Percentiles rank a stretch among this genome's conserved stretches.
Conservation (phyloP, 768 basidiomycete species). For the Rhodotorula paludigena region DNA sequence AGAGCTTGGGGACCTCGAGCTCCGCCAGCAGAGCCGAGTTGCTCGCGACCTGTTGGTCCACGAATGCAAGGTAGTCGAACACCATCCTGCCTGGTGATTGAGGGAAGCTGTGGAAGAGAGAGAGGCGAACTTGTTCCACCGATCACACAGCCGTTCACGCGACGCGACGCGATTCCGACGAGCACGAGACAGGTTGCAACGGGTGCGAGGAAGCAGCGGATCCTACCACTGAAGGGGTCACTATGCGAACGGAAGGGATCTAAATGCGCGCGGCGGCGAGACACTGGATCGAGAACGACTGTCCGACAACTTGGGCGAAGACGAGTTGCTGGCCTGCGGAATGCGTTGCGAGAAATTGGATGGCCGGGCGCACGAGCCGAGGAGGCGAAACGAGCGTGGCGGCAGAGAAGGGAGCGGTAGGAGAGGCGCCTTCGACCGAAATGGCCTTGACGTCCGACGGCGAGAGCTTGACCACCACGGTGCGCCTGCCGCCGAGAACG, state of each 20-base stretch:
- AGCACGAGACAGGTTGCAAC: too few relatives aligned
- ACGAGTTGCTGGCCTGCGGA: neutral
- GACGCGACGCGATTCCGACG: too few relatives aligned
- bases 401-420: slow-evolving; percentile 3
- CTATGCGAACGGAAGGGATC: neutral
- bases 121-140: neutral
- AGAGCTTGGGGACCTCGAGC: neutral
- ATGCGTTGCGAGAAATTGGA: slow-evolving; percentile 23
- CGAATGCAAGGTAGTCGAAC: neutral
- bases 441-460: slow-evolving; percentile 16
- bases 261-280: neutral
- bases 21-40: neutral
- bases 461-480: slow-evolving; percentile 27
- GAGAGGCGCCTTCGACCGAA: slow-evolving; percentile 10
- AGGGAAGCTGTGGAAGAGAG: neutral
- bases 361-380: neutral
- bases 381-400: neutral
- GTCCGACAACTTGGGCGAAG: neutral
- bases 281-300: neutral
- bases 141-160: too few relatives aligned
- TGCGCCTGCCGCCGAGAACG: slow-evolving; percentile 18
- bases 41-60: neutral
- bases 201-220: too few relatives aligned
- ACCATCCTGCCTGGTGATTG: neutral
- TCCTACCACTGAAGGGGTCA: neutral